Conservation (phyloP, 441 rosid species). For the Dalechampia spathulata region DNA sequence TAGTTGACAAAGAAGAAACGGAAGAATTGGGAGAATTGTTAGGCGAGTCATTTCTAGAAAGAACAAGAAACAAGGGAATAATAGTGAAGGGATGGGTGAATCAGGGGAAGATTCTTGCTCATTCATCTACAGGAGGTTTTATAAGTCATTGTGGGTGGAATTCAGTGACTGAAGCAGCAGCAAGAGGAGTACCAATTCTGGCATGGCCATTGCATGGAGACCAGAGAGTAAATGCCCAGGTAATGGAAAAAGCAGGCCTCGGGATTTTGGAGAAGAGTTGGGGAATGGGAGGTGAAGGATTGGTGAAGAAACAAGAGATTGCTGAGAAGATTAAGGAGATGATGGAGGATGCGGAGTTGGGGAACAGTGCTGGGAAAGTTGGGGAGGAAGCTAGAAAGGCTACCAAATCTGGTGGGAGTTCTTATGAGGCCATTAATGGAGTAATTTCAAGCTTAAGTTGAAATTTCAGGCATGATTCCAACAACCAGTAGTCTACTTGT, state of each 20-base stretch:
- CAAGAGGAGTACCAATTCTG: constrained; percentile 29
- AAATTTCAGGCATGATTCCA: too few relatives aligned
- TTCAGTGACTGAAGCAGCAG: constrained; percentile 33
- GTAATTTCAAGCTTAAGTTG: neutral
- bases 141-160: constrained; percentile 51
- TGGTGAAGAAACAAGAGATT: constrained; percentile 21
- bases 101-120: constrained; percentile 26
- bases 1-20: constrained; percentile 25
- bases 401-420: constrained; percentile 4
- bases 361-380: constrained; percentile 16
- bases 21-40: constrained; percentile 15
- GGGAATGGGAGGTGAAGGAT: constrained; percentile 26
- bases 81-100: constrained; percentile 32
- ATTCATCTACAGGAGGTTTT: constrained; percentile 31
- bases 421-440: neutral
- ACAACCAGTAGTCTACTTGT: too few relatives aligned
- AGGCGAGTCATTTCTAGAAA: constrained; percentile 17
- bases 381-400: constrained; percentile 24
- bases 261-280: constrained; percentile 29
- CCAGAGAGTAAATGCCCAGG: constrained; percentile 30
- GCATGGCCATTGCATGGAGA: constrained; percentile 43
- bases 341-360: constrained; percentile 23
- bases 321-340: constrained; percentile 12
- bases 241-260: constrained; percentile 26
- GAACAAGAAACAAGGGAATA: constrained; percentile 19